Percentiles rank a stretch among this genome's conserved stretches.
These are phyloP conservation scores for Anthracocystis walkeri DNA, from an alignment of 1,284 basidiomycete species.

Conservation along the genomic window DNA sequence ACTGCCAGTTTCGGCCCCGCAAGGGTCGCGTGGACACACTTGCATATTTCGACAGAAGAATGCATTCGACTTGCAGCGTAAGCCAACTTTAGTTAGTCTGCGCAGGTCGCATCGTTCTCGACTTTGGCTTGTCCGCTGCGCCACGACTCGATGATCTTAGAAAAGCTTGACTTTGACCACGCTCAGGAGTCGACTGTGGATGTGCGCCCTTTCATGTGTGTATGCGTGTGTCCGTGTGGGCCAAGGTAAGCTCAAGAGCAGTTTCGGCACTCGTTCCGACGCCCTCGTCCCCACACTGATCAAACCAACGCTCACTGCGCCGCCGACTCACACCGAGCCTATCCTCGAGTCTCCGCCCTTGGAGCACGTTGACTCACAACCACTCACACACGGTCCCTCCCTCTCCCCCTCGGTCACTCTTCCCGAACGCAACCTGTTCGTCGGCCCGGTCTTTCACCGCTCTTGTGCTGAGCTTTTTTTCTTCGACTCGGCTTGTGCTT, in stretches of 20 bases:
- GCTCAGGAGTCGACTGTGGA: not conserved
- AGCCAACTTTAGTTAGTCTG: not conserved
- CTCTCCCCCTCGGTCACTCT: not conserved
- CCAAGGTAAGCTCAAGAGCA: not conserved
- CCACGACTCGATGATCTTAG: not conserved
- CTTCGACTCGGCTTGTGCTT: not conserved
- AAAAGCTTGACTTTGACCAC: conserved; percentile 1
- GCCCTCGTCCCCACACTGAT: conserved; percentile 1
- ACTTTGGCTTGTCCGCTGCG: not conserved
- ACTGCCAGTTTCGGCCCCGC: not conserved
- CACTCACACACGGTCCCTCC: not conserved
- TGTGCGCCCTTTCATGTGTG: not conserved
- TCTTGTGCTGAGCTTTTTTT: not conserved
- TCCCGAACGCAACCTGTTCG: not conserved
- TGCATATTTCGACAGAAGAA: conserved; percentile 6
- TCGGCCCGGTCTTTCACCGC: not conserved
- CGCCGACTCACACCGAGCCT: not conserved
- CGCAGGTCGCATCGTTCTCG: not conserved
- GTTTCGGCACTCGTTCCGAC: not conserved
- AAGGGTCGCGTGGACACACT: conserved; percentile 5
- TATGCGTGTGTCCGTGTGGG: too few relatives aligned
- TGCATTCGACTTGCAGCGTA: not conserved
- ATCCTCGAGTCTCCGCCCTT: not conserved
- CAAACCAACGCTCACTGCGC: not conserved
- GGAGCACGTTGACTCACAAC: not conserved